Percentiles rank a stretch among this genome's conserved stretches.
phyloP scores from a whole-genome alignment of 2,329 filamentous ascomycete genomes.

The Sclerotinia spermophila region DNA sequence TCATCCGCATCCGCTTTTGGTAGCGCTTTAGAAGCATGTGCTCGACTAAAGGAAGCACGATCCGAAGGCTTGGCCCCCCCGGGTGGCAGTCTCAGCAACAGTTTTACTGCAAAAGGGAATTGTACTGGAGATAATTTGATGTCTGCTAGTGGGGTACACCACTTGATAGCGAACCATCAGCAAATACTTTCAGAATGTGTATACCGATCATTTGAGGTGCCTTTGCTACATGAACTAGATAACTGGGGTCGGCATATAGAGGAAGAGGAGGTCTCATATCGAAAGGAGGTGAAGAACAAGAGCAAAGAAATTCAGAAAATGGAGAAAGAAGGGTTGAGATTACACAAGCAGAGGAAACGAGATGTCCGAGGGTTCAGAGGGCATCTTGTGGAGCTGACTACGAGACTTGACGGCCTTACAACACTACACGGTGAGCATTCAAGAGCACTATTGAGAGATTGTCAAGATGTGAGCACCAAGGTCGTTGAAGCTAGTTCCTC shows the following conservation, averaged over 20 bases:
- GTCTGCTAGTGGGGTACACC: conserved; percentile 60
- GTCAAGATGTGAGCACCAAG: conserved; percentile 59
- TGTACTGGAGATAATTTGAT: conserved; percentile 63
- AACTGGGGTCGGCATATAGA: conserved; percentile 60
- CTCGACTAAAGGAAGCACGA: conserved; percentile 63
- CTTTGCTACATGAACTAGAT: conserved; percentile 65
- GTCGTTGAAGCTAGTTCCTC: conserved; percentile 64
- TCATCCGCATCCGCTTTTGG: conserved; percentile 61
- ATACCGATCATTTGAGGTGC: conserved; percentile 65
- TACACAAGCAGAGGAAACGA: conserved; percentile 55
- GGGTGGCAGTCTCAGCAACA: conserved; percentile 35
- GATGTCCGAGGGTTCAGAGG: conserved; percentile 60
- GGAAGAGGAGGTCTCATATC: conserved; percentile 61
- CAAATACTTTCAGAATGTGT: conserved; percentile 67
- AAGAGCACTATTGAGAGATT: conserved; percentile 56
- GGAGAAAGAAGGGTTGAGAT: conserved; percentile 61
- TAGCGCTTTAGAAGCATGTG: conserved; percentile 62
- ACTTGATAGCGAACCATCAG: conserved; percentile 66
- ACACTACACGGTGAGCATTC: conserved; percentile 58
- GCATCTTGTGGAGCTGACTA: conserved; percentile 61
- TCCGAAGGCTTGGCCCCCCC: conserved; percentile 51
- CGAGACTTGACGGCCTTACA: conserved; percentile 60
- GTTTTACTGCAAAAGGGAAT: conserved; percentile 47
- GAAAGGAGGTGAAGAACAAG: conserved; percentile 51
- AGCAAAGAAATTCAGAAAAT: conserved; percentile 59